A percentile compares a stretch with the other conserved stretches of the same genome.
phyloP scores from a whole-genome alignment of 768 basidiomycete species.

The Trametes meyenii region DNA sequence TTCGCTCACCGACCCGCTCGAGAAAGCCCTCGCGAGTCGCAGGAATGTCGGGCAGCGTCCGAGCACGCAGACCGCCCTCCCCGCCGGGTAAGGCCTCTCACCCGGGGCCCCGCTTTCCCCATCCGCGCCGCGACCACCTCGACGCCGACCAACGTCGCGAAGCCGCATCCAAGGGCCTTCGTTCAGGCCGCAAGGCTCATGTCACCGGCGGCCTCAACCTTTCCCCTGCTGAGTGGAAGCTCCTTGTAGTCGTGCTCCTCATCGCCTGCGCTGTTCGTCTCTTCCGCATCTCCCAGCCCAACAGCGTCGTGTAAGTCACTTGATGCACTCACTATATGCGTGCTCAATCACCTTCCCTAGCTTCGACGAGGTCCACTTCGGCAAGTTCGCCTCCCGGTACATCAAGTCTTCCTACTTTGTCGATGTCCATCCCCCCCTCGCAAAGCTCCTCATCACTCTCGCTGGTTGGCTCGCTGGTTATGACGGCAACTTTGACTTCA shows the following conservation, averaged over 20 bases:
- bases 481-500: constrained; percentile 94
- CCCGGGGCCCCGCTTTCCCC: constrained; percentile 60
- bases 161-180: constrained; percentile 67
- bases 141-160: constrained; percentile 74
- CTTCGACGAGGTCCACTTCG: constrained; percentile 98
- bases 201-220: constrained; percentile 65
- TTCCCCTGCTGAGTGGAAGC: constrained; percentile 74
- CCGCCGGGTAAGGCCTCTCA: constrained; percentile 52
- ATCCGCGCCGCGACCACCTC: constrained; percentile 63
- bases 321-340: not conserved
- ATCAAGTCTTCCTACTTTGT: constrained; percentile 91
- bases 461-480: constrained; percentile 87
- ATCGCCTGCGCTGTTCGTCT: constrained; percentile 82
- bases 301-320: constrained; percentile 85
- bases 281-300: constrained; percentile 82
- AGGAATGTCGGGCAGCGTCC: constrained; percentile 51
- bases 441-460: constrained; percentile 93
- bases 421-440: constrained; percentile 97
- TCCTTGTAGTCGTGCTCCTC: constrained; percentile 65
- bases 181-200: constrained; percentile 48
- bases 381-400: constrained; percentile 94
- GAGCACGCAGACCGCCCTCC: constrained; percentile 70
- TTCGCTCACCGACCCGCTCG: not conserved
- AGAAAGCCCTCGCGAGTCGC: not conserved
- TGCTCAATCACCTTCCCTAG: constrained; percentile 42